Conservation (phyloP, 106 monocot genomes). For the Phalaenopsis equestris region DNA sequence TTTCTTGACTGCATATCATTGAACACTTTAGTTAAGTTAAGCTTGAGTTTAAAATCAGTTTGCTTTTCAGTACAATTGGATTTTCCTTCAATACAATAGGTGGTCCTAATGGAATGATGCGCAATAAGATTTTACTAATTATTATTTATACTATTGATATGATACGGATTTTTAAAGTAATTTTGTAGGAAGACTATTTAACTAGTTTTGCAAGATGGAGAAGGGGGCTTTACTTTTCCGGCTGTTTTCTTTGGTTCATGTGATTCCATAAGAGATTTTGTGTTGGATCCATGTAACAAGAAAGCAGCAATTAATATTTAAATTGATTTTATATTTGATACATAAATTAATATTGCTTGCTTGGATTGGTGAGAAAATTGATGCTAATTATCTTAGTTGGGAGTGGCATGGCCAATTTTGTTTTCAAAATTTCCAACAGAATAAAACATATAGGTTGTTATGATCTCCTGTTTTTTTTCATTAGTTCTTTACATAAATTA, state of each 20-base stretch:
- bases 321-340: too few relatives aligned
- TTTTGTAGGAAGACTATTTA: background rate
- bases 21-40: conserved; percentile 5
- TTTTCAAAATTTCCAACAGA: too few relatives aligned
- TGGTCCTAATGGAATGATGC: background rate
- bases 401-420: too few relatives aligned
- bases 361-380: too few relatives aligned
- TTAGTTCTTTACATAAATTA: too few relatives aligned
- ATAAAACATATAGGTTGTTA: too few relatives aligned
- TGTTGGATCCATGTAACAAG: background rate
- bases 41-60: background rate
- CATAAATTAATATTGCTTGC: too few relatives aligned
- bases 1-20: conserved; percentile 1
- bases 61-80: background rate
- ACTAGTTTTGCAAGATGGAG: background rate
- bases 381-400: too few relatives aligned
- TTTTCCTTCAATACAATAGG: background rate
- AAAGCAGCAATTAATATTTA: background rate
- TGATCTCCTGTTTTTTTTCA: too few relatives aligned
- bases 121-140: background rate
- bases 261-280: background rate
- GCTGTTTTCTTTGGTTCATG: background rate
- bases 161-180: background rate
- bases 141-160: background rate
- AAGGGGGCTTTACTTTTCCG: background rate